Evolutionary conservation across 73 alveolate species (phyloP), one percentile per base, ranked within the genome.

Genomic region (Paraurostyla sp.): DNA sequence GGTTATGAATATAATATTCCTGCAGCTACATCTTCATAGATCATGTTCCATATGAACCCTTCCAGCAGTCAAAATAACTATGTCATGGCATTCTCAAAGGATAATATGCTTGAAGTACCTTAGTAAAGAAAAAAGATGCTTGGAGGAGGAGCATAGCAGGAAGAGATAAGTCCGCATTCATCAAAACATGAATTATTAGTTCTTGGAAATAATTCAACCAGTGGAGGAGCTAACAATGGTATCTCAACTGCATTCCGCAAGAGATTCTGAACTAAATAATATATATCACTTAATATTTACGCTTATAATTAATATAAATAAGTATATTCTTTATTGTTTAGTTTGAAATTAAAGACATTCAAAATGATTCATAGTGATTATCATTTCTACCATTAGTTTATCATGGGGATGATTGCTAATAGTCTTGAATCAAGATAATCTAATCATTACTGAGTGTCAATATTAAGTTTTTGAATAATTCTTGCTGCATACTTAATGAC

Each of bases 401-500:
- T 9, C 57, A 45, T 18, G 57, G 18, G 9, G 18, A 13, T 18
- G 9, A 45, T 45, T 45, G 18, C 9, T 13, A 63, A 63, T 11
- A 33, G 54, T 63, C n/a, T 11, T 56, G 7, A 56, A 56, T 11
- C 16, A 56, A 25, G 18, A 45, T 13, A 13, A 45, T 45, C 22
- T 9, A 25, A 22, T 75, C 87, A 75, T 49, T 75, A 48, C 6
- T 9, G 56, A 30, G 6, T 25, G 30, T 63, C 85, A 68, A 82
- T 60, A n/a, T 82, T 82, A 49, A 94, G 85, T 54, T 94, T 94
- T 23, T 88, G 95, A 42, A 94, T 76, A 0, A 94, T 94, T 85
- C 98, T 94, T 27, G 92, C 89, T 0, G 96, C 95, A 71, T 94
- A 94, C 80, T 91, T 94, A 42, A 89, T 73, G 46, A 94, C 96